Conservation (phyloP, 2,329 filamentous ascomycete genomes). For the Trichoderma koningiopsis region DNA sequence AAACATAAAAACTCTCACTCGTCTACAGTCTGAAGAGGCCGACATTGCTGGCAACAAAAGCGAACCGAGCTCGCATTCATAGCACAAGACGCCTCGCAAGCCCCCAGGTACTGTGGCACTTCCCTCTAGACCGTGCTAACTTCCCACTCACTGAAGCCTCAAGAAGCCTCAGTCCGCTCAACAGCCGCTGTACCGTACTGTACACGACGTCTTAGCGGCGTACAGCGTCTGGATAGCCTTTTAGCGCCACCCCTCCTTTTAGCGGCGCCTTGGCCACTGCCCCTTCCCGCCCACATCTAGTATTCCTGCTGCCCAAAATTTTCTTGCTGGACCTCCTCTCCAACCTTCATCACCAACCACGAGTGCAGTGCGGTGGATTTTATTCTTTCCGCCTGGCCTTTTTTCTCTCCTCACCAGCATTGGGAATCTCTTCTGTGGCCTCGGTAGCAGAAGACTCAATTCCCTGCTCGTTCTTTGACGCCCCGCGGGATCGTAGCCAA, state of each 20-base stretch:
- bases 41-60: not conserved
- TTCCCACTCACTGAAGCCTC: not conserved
- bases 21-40: not conserved
- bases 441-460: constrained; percentile 36
- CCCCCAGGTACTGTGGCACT: no score
- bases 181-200: not conserved
- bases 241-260: constrained; percentile 11
- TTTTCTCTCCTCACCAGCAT: constrained; percentile 37
- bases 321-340: constrained; percentile 40
- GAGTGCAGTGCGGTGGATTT: constrained; percentile 42
- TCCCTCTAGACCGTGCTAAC: no score
- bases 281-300: constrained; percentile 38
- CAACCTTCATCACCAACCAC: constrained; percentile 42
- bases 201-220: not conserved
- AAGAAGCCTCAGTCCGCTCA: not conserved
- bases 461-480: constrained; percentile 33
- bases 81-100: no score
- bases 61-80: no score
- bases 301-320: constrained; percentile 44
- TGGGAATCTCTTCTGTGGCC: constrained; percentile 40
- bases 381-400: constrained; percentile 37
- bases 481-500: constrained; percentile 40
- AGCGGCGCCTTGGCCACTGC: constrained; percentile 31
- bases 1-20: not conserved
- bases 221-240: not conserved